A percentile compares a stretch with the other conserved stretches of the same genome.
Evolutionary conservation across 768 basidiomycete genomes (phyloP).

Genomic region (Cubamyces sp.): DNA sequence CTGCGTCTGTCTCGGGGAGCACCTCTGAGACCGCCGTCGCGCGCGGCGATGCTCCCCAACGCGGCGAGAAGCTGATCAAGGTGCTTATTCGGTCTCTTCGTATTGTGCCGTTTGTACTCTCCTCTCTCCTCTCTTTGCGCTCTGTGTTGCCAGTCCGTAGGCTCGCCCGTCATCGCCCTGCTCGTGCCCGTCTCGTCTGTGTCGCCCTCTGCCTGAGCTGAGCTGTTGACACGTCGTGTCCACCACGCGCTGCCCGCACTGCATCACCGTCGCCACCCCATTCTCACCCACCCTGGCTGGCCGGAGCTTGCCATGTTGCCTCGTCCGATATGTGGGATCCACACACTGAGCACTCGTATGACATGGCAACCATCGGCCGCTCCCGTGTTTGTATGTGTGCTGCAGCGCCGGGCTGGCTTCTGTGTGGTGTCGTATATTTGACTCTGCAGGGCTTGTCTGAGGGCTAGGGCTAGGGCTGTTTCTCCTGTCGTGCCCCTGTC

Average conservation of each 20-base stretch:
- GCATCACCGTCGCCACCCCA: neutral
- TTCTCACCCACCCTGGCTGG: conserved; percentile 15
- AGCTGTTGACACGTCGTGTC: conserved; percentile 17
- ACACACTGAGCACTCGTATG: conserved; percentile 1
- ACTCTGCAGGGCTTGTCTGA: conserved; percentile 17
- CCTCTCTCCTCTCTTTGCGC: conserved; percentile 59
- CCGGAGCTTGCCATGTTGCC: conserved; percentile 24
- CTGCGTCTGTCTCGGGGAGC: conserved; percentile 21
- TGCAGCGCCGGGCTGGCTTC: conserved; percentile 2
- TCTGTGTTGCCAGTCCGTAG: conserved; percentile 37
- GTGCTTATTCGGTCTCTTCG: conserved; percentile 35
- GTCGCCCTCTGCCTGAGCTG: conserved; percentile 17
- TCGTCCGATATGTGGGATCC: neutral
- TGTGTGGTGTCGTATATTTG: conserved; percentile 1
- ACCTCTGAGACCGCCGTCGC: conserved; percentile 14
- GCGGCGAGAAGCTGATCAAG: conserved; percentile 40
- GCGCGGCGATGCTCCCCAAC: conserved; percentile 24
- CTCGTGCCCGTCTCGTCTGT: conserved; percentile 7
- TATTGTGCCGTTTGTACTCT: conserved; percentile 18
- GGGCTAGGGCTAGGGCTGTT: conserved; percentile 10
- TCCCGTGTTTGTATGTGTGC: neutral
- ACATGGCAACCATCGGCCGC: conserved; percentile 23
- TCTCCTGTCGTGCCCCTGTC: conserved; percentile 10
- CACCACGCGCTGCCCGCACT: neutral
- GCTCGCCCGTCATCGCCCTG: conserved; percentile 19